phyloP scores from a whole-genome alignment of 768 basidiomycete species.

The Albatrellus ellisii region DNA sequence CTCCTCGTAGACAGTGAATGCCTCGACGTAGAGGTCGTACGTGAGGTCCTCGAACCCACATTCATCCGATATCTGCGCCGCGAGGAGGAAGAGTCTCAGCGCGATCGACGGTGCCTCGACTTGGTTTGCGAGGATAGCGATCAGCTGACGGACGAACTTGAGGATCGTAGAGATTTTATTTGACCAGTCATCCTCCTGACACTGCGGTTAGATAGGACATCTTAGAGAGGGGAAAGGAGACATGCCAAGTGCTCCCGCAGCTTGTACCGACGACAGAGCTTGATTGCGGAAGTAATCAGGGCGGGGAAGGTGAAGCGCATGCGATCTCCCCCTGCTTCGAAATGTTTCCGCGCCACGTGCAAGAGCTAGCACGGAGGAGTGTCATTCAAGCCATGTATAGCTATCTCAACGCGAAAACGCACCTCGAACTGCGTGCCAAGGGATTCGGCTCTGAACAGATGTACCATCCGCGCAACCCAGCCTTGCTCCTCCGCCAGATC shows the following conservation, averaged over 20 bases:
- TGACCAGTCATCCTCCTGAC: constrained; percentile 78
- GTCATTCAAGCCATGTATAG: not conserved
- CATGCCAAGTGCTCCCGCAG: constrained; percentile 58
- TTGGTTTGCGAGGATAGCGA: constrained; percentile 83
- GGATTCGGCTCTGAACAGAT: constrained; percentile 83
- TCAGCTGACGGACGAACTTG: constrained; percentile 90
- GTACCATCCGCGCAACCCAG: constrained; percentile 97
- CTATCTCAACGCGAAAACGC: constrained; percentile 16
- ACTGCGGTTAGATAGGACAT: not conserved
- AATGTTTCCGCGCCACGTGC: constrained; percentile 82
- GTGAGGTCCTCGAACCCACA: constrained; percentile 92
- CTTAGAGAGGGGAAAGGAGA: not conserved
- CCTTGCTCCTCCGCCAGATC: constrained; percentile 98
- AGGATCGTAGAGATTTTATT: constrained; percentile 77
- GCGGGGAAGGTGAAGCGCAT: constrained; percentile 98
- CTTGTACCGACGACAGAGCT: constrained; percentile 87
- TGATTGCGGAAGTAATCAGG: constrained; percentile 85
- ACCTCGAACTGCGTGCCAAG: constrained; percentile 87
- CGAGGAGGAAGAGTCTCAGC: constrained; percentile 87
- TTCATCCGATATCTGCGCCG: constrained; percentile 91
- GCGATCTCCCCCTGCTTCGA: constrained; percentile 84
- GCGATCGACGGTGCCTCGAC: constrained; percentile 91
- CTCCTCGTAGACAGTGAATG: constrained; percentile 97
- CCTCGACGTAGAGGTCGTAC: constrained; percentile 96
- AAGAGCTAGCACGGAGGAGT: constrained; percentile 42